Percentiles rank a stretch among this genome's conserved stretches.
Conservation (phyloP, 2,329 filamentous ascomycete genomes). For the Magnaporthiopsis poae region DNA sequence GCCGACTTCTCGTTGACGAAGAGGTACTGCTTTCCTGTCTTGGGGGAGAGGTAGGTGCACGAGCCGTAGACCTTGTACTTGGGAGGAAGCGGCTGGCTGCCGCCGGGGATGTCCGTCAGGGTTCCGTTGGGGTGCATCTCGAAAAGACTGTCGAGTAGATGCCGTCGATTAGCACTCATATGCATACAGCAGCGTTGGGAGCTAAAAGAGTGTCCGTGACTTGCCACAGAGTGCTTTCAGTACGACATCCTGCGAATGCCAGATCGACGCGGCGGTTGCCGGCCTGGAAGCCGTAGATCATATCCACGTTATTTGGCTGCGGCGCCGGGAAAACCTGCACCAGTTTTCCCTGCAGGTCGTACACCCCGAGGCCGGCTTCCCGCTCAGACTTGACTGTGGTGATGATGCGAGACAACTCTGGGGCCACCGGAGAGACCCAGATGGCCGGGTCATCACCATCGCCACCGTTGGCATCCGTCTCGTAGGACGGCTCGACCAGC, state of each 20-base stretch:
- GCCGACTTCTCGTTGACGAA: constrained; percentile 46
- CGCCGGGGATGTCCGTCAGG: constrained; percentile 32
- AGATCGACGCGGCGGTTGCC: constrained; percentile 36
- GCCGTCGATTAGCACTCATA: background rate
- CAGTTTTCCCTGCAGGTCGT: constrained; percentile 37
- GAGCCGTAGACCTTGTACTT: constrained; percentile 42
- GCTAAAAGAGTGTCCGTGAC: constrained; percentile 10
- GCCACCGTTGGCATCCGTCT: constrained; percentile 33
- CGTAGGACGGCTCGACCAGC: constrained; percentile 28
- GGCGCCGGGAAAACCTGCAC: constrained; percentile 34
- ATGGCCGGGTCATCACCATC: constrained; percentile 40
- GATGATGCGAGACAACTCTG: constrained; percentile 36
- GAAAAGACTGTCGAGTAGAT: constrained; percentile 29
- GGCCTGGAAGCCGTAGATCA: constrained; percentile 38
- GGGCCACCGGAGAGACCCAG: constrained; percentile 33
- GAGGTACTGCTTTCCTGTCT: constrained; percentile 38
- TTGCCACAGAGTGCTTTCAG: constrained; percentile 43
- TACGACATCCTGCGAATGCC: constrained; percentile 40
- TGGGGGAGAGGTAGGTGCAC: constrained; percentile 39
- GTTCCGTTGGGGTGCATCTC: constrained; percentile 38
- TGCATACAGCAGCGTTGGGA: background rate
- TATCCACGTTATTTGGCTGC: constrained; percentile 45
- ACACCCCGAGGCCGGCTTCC: constrained; percentile 39
- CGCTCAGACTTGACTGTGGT: constrained; percentile 41
- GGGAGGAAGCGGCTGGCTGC: constrained; percentile 33